Evolutionary conservation across 768 basidiomycete species (phyloP).

Genomic region (Hygrophorus russula): DNA sequence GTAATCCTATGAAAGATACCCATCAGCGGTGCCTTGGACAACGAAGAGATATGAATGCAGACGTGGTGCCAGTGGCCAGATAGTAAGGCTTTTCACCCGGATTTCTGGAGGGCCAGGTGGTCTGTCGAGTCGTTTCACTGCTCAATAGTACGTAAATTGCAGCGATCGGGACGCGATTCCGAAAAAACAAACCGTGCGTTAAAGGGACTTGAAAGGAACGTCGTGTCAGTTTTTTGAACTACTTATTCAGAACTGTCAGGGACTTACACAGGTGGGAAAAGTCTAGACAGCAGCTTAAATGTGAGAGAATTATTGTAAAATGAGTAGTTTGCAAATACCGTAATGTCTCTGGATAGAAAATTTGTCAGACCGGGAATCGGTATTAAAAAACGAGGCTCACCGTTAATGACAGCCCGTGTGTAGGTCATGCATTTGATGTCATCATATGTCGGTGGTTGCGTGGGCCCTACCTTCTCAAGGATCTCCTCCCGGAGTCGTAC

Average conservation of each 20-base stretch:
- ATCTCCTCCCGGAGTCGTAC: slow-evolving; percentile 46
- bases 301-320: too few relatives aligned
- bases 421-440: slow-evolving; percentile 55
- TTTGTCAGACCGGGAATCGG: too few relatives aligned
- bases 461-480: slow-evolving; percentile 35
- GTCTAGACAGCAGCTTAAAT: slow-evolving; percentile 24
- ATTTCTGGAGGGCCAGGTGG: slow-evolving; percentile 3
- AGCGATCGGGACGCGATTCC: neutral
- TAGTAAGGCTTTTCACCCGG: slow-evolving; percentile 5
- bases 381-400: slow-evolving; percentile 17
- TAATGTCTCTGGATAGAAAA: neutral
- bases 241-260: too few relatives aligned
- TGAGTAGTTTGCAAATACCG: neutral
- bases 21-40: neutral
- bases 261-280: slow-evolving; percentile 23
- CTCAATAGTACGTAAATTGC: neutral
- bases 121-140: slow-evolving; percentile 2
- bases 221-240: neutral
- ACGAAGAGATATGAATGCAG: neutral
- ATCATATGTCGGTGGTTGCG: slow-evolving; percentile 38
- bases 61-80: slow-evolving; percentile 5
- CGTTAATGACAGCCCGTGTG: slow-evolving; percentile 54
- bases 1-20: slow-evolving; percentile 9
- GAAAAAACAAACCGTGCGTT: too few relatives aligned
- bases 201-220: too few relatives aligned